These are phyloP conservation scores for Persicaria maculosa DNA, from an alignment of 148 eudicot genomes.

Conservation along the genomic window DNA sequence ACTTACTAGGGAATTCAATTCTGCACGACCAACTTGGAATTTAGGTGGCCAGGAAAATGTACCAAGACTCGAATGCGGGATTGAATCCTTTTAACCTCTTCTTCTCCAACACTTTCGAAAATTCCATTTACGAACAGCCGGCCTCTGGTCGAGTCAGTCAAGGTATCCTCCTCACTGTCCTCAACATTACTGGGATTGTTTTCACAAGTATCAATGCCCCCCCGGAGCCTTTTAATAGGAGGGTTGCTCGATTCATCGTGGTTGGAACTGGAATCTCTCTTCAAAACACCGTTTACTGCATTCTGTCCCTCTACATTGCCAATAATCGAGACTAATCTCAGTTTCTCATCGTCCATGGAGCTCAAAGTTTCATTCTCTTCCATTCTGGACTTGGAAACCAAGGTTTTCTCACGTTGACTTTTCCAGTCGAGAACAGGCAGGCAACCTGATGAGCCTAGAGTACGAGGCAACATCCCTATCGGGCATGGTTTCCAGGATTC, in stretches of 20 bases:
- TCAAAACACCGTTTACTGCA: constrained; percentile 20
- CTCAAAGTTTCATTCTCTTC: constrained; percentile 14
- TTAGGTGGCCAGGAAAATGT: neutral
- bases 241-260: constrained; percentile 22
- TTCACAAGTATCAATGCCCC: constrained; percentile 14
- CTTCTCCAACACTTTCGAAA: constrained; percentile 7
- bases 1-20: neutral
- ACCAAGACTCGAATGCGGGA: neutral
- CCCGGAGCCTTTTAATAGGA: constrained; percentile 35
- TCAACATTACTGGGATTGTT: constrained; percentile 16
- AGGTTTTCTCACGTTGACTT: constrained; percentile 7
- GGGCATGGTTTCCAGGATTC: constrained; percentile 84
- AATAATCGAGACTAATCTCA: neutral
- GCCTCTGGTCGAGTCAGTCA: neutral
- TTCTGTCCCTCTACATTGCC: constrained; percentile 4
- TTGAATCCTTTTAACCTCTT: constrained; percentile 12
- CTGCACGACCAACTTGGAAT: neutral
- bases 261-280: constrained; percentile 40
- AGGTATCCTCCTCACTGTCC: neutral
- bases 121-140: constrained; percentile 9
- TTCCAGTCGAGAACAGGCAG: constrained; percentile 51
- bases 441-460: constrained; percentile 49
- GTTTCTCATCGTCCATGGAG: constrained; percentile 20
- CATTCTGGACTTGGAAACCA: neutral
- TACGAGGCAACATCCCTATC: constrained; percentile 67